Percentiles rank a stretch among this genome's conserved stretches.
These are phyloP conservation scores for Pseudocercospora fuligena DNA, from an alignment of 2,329 filamentous ascomycete genomes.

Conservation along the genomic window DNA sequence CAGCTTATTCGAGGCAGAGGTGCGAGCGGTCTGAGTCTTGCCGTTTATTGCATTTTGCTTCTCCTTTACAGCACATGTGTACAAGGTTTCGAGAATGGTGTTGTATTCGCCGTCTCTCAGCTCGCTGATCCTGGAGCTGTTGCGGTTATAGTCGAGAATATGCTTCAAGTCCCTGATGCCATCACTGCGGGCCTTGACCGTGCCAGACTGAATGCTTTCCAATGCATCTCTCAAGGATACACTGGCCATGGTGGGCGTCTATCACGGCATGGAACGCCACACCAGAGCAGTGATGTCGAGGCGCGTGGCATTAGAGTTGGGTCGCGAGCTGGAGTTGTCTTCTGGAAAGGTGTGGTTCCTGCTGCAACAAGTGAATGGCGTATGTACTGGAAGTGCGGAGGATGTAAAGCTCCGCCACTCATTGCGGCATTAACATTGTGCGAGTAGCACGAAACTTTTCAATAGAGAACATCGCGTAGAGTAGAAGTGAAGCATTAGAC, in stretches of 20 bases:
- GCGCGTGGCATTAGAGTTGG: conserved; percentile 2
- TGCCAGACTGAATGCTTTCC: conserved; percentile 50
- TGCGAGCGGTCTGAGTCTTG: conserved; percentile 48
- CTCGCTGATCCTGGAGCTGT: conserved; percentile 42
- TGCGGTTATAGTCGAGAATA: conserved; percentile 60
- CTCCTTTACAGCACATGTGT: conserved; percentile 70
- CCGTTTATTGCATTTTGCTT: conserved; percentile 66
- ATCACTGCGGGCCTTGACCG: conserved; percentile 53
- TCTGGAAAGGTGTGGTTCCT: background rate
- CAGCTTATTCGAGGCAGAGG: conserved; percentile 60
- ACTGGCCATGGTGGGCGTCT: background rate
- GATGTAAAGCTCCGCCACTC: background rate
- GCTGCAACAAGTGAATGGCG: background rate
- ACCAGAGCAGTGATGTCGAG: background rate
- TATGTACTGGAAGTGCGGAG: background rate
- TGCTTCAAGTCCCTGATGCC: conserved; percentile 61
- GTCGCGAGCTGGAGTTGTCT: background rate
- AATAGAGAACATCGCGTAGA: background rate
- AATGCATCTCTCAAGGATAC: conserved; percentile 12
- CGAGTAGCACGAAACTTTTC: background rate
- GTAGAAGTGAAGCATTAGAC: background rate
- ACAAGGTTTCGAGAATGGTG: conserved; percentile 79
- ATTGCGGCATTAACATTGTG: background rate
- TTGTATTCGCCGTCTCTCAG: conserved; percentile 81
- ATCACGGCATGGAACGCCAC: background rate